Conservation (phyloP, 768 basidiomycete genomes). For the Tylopilus subfusipes region DNA sequence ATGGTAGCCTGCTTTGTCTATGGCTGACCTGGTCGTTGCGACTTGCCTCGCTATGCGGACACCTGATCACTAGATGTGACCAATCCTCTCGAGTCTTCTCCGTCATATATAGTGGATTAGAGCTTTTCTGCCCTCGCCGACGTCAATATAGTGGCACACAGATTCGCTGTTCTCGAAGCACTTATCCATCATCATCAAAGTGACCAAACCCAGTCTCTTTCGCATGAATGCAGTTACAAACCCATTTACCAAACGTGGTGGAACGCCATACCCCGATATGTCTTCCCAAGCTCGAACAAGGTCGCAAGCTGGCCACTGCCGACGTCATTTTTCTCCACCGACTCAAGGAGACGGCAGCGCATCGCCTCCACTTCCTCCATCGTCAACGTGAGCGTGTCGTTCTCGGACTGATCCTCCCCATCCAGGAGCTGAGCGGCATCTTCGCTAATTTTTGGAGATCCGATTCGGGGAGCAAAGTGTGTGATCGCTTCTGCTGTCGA, state of each 20-base stretch:
- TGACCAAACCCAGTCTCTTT: neutral
- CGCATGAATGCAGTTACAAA: neutral
- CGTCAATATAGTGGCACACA: neutral
- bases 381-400: conserved; percentile 16
- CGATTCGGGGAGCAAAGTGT: neutral
- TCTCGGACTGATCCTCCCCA: neutral
- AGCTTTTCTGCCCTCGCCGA: neutral
- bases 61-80: conserved; percentile 22
- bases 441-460: neutral
- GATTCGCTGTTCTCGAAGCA: neutral
- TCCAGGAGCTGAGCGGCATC: neutral
- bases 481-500: neutral
- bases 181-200: neutral
- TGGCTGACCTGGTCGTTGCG: conserved; percentile 31
- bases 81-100: neutral
- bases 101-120: neutral
- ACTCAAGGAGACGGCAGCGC: conserved; percentile 14
- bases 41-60: conserved; percentile 32
- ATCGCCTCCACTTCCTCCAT: conserved; percentile 14
- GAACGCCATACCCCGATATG: conserved; percentile 21
- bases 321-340: neutral
- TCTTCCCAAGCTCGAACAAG: conserved; percentile 22
- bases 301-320: conserved; percentile 11
- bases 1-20: conserved; percentile 19
- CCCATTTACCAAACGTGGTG: conserved; percentile 24